Evolutionary conservation across 768 basidiomycete genomes (phyloP), one percentile per base, ranked within the genome.

Genomic region (Mycena albidolilacea): DNA sequence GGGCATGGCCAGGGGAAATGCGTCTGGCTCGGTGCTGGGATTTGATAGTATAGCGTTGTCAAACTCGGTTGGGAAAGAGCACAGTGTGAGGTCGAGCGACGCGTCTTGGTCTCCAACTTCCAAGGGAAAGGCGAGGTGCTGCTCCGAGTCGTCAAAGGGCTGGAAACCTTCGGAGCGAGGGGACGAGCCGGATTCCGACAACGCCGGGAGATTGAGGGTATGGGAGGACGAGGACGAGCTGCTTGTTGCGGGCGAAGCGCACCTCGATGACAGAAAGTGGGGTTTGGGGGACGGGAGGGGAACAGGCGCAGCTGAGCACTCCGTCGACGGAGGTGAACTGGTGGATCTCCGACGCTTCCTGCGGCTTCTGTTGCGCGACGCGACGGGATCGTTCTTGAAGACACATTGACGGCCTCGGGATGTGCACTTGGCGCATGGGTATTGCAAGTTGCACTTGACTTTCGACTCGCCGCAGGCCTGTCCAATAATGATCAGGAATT

Each of bases 381-480:
- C 30, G 3, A 30, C 30, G 30, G 86, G 86, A 69, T 87, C 85
- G 78, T 87, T 87, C 80, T 86, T 85, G 79, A 92, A 93, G 50
- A 92, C 78, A 79, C 92, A 93, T 68, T 91, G 88, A 70, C 90
- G 86, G 63, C 90, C 90, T 71, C 91, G 87, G 58, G 89, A 82
- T 50, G 84, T 82, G 79, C 92, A 93, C 79, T 91, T 91, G 19
- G 90, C 87, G 79, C 92, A 93, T 19, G 92, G 92, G 69, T 85
- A 87, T 73, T 90, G 87, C 7, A 92, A 83, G 79, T 92, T 89
- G 80, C 92, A 93, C 82, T 92, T 93, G 15, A 92, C 88, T 81
- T 93, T 93, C n/a, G 91, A 92, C 75, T 91, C 90, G 3, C 91
- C 91, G 79, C 92, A 93, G 21, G 90, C 89, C 82, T 89, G 48